Percentiles rank a stretch among this genome's conserved stretches.
These are phyloP conservation scores for Coemansia sp. DNA, from an alignment of 192 early-diverging fungal genomes.

Conservation along the genomic window DNA sequence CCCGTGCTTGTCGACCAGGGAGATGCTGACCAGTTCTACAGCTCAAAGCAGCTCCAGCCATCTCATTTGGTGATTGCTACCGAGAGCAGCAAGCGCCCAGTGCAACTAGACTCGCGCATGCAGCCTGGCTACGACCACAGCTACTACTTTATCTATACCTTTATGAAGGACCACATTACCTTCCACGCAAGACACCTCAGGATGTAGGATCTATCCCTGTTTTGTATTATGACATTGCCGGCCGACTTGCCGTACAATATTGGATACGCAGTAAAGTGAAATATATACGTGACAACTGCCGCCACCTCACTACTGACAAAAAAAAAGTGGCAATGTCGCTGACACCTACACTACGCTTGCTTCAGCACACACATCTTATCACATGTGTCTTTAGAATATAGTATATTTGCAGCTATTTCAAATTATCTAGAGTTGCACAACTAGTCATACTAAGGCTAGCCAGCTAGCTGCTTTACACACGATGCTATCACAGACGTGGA, in stretches of 20 bases:
- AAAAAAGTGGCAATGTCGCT: background rate
- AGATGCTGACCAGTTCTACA: conserved; percentile 69
- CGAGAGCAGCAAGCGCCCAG: conserved; percentile 41
- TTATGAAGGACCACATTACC: conserved; percentile 74
- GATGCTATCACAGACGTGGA: background rate
- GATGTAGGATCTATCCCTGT: background rate
- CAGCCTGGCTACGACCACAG: conserved; percentile 87
- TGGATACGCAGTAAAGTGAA: background rate
- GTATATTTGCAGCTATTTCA: background rate
- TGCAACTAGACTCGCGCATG: conserved; percentile 64
- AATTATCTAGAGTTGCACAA: background rate
- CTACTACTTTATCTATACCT: conserved; percentile 83
- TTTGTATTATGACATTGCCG: background rate
- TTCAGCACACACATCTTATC: background rate
- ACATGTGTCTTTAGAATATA: background rate
- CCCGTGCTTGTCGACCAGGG: conserved; percentile 65
- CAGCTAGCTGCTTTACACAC: background rate
- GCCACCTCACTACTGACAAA: background rate
- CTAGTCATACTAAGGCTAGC: background rate
- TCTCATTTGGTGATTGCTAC: conserved; percentile 60
- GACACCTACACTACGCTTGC: background rate
- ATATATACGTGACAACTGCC: background rate
- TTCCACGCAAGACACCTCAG: conserved; percentile 69
- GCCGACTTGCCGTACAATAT: background rate
- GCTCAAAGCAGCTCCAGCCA: conserved; percentile 65